Evolutionary conservation across 345 rosid genomes (phyloP).

Genomic region (Rubroshorea leprosula): DNA sequence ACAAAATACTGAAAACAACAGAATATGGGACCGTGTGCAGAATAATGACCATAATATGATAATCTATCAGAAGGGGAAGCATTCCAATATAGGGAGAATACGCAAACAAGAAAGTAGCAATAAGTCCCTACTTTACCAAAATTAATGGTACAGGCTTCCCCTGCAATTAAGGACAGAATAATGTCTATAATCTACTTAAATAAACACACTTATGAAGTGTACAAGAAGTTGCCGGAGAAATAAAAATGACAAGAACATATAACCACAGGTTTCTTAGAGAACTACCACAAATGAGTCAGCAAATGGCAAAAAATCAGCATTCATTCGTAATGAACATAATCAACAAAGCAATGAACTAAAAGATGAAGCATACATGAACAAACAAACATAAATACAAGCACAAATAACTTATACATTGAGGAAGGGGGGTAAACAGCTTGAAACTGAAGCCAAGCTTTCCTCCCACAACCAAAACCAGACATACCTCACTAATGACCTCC

Average conservation of each 20-base stretch:
- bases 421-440: neutral
- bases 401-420: neutral
- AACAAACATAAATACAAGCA: neutral
- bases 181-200: neutral
- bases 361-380: neutral
- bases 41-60: neutral
- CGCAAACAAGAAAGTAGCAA: neutral
- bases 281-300: neutral
- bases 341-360: constrained; percentile 1
- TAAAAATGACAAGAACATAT: neutral
- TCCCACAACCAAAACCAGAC: constrained; percentile 27
- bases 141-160: neutral
- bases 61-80: neutral
- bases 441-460: neutral
- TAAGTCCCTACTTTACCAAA: neutral
- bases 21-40: neutral
- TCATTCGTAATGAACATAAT: neutral
- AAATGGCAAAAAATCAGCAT: neutral
- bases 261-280: neutral
- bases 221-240: neutral
- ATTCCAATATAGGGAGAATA: neutral
- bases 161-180: constrained; percentile 3
- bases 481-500: constrained; percentile 98
- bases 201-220: neutral
- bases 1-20: neutral